Base-by-base conservation (phyloP, 768 basidiomycete species). In the Leccinum imitatum region DNA sequence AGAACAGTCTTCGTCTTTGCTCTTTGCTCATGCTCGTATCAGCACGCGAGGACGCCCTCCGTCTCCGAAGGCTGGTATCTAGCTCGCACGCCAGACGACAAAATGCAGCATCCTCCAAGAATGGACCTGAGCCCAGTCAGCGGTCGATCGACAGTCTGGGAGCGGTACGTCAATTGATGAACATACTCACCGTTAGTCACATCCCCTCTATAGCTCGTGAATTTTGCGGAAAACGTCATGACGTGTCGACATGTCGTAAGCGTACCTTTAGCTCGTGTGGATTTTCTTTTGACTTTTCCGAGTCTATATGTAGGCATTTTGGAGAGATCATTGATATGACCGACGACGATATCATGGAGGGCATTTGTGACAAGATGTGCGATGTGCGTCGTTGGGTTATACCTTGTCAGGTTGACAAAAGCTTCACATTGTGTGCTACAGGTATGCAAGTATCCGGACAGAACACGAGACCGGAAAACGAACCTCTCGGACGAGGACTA, bases 281-380 rank as follows among this genome's bases (percentile, higher is more conserved):
- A 1, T 21, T 5, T 4, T 3, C 30, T 30, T 15, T 50, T 61
- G 35, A 58, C 23, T 3, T 19, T 13, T 9, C 10, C 50, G 54
- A 93, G 89, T 78, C 81, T 2, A 87, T 93, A 59, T 93, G 92
- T 67, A 84, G 83, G 50, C 91, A 90, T 69, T 93, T 94, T 63
- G 92, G 89, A 1, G 92, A 93, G 72, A 61, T 66, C 0, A 82
- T 91, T 39, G 80, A 89, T 62, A 65, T 74, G 7, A 71, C 67
- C 11, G 79, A 88, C 63, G 64, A 75, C 9, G 77, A 76, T 7
- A 59, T 77, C 11, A 70, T 81, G 54, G 79, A 78, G 57, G 66
- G 67, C 4, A 85, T 89, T 64, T 94, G 92, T 65, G 73, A 87
- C 54, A 77, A 79, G 51, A 93, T 92, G 90, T 94, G 92, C 65